Conservation (phyloP, 192 early-diverging fungal genomes). For the Rhizophagus clarus region DNA sequence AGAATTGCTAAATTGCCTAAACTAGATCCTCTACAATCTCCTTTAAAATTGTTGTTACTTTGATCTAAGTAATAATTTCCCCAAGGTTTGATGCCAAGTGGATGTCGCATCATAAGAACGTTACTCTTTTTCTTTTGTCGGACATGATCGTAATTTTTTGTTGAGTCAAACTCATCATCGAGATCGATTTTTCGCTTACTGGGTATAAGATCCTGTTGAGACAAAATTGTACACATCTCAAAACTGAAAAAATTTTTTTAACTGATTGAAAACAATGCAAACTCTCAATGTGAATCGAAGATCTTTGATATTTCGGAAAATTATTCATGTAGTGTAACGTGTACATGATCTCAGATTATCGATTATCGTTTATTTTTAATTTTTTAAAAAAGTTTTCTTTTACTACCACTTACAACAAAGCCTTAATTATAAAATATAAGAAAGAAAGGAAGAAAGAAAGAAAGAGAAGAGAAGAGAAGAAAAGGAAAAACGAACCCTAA, state of each 20-base stretch:
- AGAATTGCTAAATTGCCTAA: constrained; percentile 51
- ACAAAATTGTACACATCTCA: not conserved
- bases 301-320: not conserved
- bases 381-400: not conserved
- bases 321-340: not conserved
- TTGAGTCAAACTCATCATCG: not conserved
- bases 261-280: not conserved
- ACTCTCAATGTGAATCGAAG: not conserved
- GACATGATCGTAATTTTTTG: not conserved
- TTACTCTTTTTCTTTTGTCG: not conserved
- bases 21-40: constrained; percentile 41
- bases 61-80: not conserved
- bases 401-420: not conserved
- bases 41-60: not conserved
- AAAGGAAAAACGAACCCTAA: not conserved
- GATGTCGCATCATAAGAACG: not conserved
- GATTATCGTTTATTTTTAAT: not conserved
- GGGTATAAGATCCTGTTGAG: not conserved
- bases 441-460: too few relatives aligned
- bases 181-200: not conserved
- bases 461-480: too few relatives aligned
- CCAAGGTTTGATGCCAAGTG: not conserved
- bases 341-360: not conserved
- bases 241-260: not conserved
- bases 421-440: not conserved